Evolutionary conservation across 139 green algal species (phyloP), one percentile per base, ranked within the genome.

Genomic region (Micromonas pusilla): DNA sequence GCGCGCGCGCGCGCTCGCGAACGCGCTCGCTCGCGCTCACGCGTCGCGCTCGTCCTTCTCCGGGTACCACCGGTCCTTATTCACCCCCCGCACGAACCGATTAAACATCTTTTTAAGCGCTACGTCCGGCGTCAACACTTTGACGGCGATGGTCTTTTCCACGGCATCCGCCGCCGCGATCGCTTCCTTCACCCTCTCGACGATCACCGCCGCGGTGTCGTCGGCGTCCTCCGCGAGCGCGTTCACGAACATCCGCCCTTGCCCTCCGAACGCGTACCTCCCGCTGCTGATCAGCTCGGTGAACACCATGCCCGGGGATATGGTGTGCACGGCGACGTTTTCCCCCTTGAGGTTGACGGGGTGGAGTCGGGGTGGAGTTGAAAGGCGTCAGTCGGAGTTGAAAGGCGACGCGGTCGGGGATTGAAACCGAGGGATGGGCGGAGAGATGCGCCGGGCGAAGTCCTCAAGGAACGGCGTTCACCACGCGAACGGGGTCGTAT

Each of bases 201-300:
- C 79, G 4, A 83, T 3, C 25, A 39, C 2, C 19, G 2, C 72
- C 20, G 79, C 79, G 20, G 68, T 28, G 3, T 36, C 33, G 19
- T 83, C 65, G 1, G 79, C 54, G 0, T 36, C 30, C 53, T 83
- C 79, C 1, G 79, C 79, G 9, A 83, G 23, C 1, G 65, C 52
- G 65, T 83, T 83, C 23, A 83, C 62, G 26, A 83, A 83, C 39
- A 83, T 72, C 19, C 72, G 37, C n/a, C 72, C 71, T 64, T 65
- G 36, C 23, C 26, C 70, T 0, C 78, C 78, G 57, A 83, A 83
- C 30, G 79, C 64, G 72, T 77, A 73, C 23, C 31, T 9, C 28
- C 79, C 79, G 33, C 39, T 64, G n/a, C 54, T 39, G 28, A 80
- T 66, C n/a, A 83, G 37, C 19, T 85, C 80, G 2, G 80, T 85